Percentiles rank a stretch among this genome's conserved stretches.
phyloP scores from a whole-genome alignment of 1,284 basidiomycete genomes.

The Boletellus dicymbophilus region DNA sequence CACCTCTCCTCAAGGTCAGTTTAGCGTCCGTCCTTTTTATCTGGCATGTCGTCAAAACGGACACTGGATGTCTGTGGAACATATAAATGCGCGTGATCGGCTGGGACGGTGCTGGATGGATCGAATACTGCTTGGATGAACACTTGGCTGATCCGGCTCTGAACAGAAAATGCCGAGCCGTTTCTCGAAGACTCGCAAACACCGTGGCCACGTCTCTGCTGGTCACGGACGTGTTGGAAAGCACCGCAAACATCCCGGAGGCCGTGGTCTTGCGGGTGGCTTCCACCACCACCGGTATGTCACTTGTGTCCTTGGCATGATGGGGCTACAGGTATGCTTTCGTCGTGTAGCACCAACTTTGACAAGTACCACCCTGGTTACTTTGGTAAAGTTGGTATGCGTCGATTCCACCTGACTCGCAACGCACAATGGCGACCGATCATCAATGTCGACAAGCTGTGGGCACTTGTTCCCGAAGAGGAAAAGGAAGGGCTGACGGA shows the following conservation, averaged over 20 bases:
- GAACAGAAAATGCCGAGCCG: constrained; percentile 87
- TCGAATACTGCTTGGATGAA: constrained; percentile 30
- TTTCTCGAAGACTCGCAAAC: constrained; percentile 96
- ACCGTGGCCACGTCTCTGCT: constrained; percentile 98
- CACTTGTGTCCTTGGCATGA: background rate
- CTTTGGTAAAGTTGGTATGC: constrained; percentile 99
- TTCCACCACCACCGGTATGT: constrained; percentile 97
- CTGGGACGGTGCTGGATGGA: constrained; percentile 51
- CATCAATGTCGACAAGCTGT: constrained; percentile 97
- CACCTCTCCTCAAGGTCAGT: constrained; percentile 68
- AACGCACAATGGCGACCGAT: constrained; percentile 91
- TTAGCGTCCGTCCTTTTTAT: constrained; percentile 23
- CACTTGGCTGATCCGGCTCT: constrained; percentile 28
- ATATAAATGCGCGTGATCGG: constrained; percentile 26
- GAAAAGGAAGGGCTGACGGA: constrained; percentile 75
- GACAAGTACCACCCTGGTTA: constrained; percentile 99
- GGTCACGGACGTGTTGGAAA: constrained; percentile 99
- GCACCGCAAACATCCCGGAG: constrained; percentile 99
- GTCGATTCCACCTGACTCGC: constrained; percentile 94
- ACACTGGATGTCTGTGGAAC: constrained; percentile 27
- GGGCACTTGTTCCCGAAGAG: constrained; percentile 76
- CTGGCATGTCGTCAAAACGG: constrained; percentile 7
- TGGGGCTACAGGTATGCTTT: background rate
- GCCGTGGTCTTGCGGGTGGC: constrained; percentile 99
- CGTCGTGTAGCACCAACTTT: constrained; percentile 69